Conservation (phyloP, 352 stramenopile genomes). For the Globisporangium splendens region DNA sequence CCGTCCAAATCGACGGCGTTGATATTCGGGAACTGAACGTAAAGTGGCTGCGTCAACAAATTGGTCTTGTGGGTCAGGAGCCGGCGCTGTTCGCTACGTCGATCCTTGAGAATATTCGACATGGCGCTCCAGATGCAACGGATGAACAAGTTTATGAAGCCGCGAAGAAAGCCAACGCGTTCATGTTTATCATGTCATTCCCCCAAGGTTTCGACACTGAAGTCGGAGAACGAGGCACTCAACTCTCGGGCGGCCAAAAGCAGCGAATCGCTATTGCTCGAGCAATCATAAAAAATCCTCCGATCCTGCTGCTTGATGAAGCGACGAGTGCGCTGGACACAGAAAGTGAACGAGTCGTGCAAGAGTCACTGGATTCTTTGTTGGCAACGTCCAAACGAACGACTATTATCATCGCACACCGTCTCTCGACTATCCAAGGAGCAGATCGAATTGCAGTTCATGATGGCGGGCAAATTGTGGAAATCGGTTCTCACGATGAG, state of each 20-base stretch:
- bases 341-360: constrained; percentile 61
- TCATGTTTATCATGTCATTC: constrained; percentile 86
- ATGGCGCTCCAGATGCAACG: constrained; percentile 55
- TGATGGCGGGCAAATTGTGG: constrained; percentile 86
- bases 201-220: constrained; percentile 84
- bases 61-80: constrained; percentile 91
- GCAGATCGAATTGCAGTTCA: constrained; percentile 95
- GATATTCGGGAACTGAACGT: constrained; percentile 72
- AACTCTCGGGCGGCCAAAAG: constrained; percentile 92
- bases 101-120: constrained; percentile 63
- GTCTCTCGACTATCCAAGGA: constrained; percentile 92
- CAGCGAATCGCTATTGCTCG: constrained; percentile 90
- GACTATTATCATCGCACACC: constrained; percentile 75
- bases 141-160: constrained; percentile 70
- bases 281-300: constrained; percentile 80
- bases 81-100: constrained; percentile 23
- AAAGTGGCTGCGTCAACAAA: constrained; percentile 61
- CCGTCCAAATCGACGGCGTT: constrained; percentile 34
- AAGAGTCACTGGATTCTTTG: constrained; percentile 69
- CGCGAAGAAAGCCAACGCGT: constrained; percentile 71
- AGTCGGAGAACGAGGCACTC: constrained; percentile 60
- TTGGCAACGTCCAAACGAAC: constrained; percentile 11
- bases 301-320: constrained; percentile 57
- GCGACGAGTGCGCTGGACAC: constrained; percentile 34
- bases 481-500: constrained; percentile 91